Evolutionary conservation across 306 rosid genomes (phyloP).

Genomic region (Sicyos baderoa): DNA sequence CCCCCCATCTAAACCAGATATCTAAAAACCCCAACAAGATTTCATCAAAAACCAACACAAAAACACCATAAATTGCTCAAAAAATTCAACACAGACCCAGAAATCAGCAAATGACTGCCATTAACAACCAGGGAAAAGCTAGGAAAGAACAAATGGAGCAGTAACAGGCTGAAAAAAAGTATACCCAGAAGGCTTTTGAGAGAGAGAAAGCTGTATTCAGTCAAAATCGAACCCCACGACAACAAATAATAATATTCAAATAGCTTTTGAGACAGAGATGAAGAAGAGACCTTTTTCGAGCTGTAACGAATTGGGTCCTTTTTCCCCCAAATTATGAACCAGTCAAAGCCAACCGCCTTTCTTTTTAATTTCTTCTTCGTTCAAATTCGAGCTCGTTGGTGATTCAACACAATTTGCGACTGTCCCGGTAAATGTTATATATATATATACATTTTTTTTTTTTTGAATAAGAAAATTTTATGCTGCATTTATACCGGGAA

Average conservation of each 20-base stretch:
- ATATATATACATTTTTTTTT: no score
- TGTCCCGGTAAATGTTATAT: no score
- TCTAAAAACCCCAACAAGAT: constrained; percentile 5
- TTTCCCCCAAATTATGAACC: background rate
- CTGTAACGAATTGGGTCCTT: constrained; percentile 4
- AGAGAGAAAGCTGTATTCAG: background rate
- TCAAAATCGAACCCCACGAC: constrained; percentile 6
- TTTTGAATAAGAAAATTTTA: no score
- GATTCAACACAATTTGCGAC: no score
- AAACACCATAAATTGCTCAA: background rate
- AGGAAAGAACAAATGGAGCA: background rate
- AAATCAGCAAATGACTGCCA: background rate
- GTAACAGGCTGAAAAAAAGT: background rate
- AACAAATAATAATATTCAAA: background rate
- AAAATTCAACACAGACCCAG: background rate
- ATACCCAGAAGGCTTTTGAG: background rate
- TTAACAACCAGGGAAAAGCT: background rate
- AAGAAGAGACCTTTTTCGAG: background rate
- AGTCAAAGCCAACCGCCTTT: constrained; percentile 3
- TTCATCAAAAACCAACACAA: background rate
- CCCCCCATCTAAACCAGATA: background rate
- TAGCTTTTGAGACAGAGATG: background rate
- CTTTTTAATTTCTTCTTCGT: no score
- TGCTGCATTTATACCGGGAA: no score
- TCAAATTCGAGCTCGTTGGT: no score